Evolutionary conservation across 2,329 filamentous ascomycete genomes (phyloP), one percentile per base, ranked within the genome.

Genomic region (Reticulascus tulasneorum): DNA sequence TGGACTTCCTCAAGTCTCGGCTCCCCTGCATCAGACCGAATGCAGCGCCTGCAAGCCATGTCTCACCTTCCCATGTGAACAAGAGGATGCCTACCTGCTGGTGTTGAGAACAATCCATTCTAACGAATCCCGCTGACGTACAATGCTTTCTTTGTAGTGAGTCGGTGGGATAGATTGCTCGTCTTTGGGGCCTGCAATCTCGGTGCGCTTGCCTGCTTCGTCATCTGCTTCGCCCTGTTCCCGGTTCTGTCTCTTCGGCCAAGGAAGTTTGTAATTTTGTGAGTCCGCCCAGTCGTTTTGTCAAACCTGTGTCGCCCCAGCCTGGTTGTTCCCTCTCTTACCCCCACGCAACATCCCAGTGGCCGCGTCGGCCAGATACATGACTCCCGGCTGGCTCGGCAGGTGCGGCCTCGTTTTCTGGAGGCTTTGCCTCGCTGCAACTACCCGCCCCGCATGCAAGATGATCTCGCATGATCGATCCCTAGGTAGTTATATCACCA

Each of bases 201-300:
- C 51, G 89, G 84, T 44, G 89, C 93, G 46, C 73, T 88, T 47
- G 87, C 86, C 49, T 91, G 94, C 71, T 97, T 98, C 71, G 79
- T 94, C 59, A 80, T 94, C 53, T 90, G 86, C 71, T 94, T 97
- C 68, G 83, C 83, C 51, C 72, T 97, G 38, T 91, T 94, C 67
- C 90, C 90, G 36, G 74, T 90, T 42, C 75, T 96, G 49, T 76
- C 86, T 48, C 64, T 88, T 47, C 82, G 77, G 59, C 90, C 91
- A 50, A 80, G 86, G 64, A 98, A 97, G 73, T 96, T 98, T 71
- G 90, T 91, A 37, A 89, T 94, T 48, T 64, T 97, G 93, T 97
- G 81, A 85, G 91, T 91, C 33, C 34, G 15, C 16, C 22, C 42
- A 45, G 39, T 47, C 33, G 43, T 35, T 32, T 42, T 33, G 38